phyloP scores from a whole-genome alignment of 2,329 filamentous ascomycete species.

The Colletotrichum tamarilloi region DNA sequence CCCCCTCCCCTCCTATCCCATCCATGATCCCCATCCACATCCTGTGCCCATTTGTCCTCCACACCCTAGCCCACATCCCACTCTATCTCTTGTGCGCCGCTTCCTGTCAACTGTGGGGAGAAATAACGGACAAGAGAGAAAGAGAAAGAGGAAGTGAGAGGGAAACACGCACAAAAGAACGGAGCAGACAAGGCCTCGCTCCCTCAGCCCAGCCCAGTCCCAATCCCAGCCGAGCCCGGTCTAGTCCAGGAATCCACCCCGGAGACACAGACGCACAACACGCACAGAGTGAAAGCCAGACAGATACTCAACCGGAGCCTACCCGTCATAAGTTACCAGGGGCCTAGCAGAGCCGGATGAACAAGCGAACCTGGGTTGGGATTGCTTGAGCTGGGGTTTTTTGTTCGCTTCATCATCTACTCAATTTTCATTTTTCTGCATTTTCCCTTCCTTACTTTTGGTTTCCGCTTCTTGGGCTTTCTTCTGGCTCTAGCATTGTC shows the following conservation, averaged over 20 bases:
- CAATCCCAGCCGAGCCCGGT: constrained; percentile 17
- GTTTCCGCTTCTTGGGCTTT: background rate
- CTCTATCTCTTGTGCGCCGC: constrained; percentile 34
- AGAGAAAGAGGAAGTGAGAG: background rate
- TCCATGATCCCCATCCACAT: constrained; percentile 15
- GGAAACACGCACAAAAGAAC: constrained; percentile 15
- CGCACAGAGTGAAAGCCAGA: constrained; percentile 7
- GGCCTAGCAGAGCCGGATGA: constrained; percentile 26
- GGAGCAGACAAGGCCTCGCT: constrained; percentile 16
- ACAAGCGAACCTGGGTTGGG: constrained; percentile 14
- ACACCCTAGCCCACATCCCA: constrained; percentile 33
- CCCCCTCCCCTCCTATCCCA: constrained; percentile 7
- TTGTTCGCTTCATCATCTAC: constrained; percentile 17
- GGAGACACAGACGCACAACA: constrained; percentile 5
- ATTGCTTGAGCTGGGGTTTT: constrained; percentile 16
- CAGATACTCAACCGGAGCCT: constrained; percentile 8
- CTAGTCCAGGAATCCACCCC: constrained; percentile 12
- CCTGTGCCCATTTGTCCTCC: constrained; percentile 34
- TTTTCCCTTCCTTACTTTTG: background rate
- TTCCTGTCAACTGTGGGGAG: constrained; percentile 31
- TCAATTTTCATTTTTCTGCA: background rate
- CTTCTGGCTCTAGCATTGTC: background rate
- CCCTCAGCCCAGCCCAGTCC: constrained; percentile 9
- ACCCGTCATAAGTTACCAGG: constrained; percentile 28
- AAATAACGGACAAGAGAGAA: background rate